Base-by-base conservation (phyloP, 805 yeast species). In the Hanseniaspora meyeri region DNA sequence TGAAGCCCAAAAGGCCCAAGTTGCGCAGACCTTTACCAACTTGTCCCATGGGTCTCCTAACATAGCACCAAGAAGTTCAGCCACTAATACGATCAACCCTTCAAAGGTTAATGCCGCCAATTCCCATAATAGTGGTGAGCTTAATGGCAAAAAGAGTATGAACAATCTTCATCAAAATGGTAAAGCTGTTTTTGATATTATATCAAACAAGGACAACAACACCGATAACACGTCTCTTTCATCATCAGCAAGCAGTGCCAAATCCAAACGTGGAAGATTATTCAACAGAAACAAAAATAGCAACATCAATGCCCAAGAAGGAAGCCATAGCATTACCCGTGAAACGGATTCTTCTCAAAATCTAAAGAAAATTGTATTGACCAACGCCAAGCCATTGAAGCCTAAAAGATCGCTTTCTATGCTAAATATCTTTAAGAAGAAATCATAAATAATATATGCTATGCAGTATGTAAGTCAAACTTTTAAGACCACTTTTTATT, bases 301-400 rank as follows among this genome's bases (percentile, higher is more conserved):
- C 14, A 29, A 29, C 16, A 14, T 12, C 4, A 6, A 31, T 11
- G 5, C 27, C 7, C 37, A n/a, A 31, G 48, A 45, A 16, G 19
- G 24, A 1, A 29, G 16, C 14, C 7, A 46, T 19, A 46, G 49
- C 24, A 32, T 46, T 17, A 12, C 16, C 7, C 34, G 49, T 34
- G 36, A 29, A 19, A 8, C 29, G 6, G 12, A 11, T 19, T 17
- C 29, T 14, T 6, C 16, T 10, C 11, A 16, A 19, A 31, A 12
- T 4, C 29, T 43, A 59, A 62, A 56, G 46, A 56, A 45, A 31
- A 38, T 51, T 4, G 32, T 49, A 11, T 34, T 43, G n/a, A 37
- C 27, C 14, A 56, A 20, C 38, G 43, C 40, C 4, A 56, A 46
- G 17, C 48, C 46, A 17, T 2, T 42, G 12, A 51, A 48, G 42